phyloP scores from a whole-genome alignment of 2,329 filamentous ascomycete genomes.

The Pseudohalonectria lignicola region DNA sequence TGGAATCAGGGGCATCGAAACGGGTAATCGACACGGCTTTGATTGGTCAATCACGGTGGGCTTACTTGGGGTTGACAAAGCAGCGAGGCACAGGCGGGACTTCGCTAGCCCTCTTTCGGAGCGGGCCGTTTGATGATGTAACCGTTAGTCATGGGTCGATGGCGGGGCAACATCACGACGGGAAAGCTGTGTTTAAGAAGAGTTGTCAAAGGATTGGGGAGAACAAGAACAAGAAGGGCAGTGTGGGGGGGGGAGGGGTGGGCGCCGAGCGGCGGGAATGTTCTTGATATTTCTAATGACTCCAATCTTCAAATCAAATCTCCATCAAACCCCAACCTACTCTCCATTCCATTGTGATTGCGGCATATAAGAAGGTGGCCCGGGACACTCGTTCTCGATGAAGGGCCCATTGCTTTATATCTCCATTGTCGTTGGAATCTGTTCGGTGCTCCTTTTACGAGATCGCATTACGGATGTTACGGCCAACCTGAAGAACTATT shows the following conservation, averaged over 20 bases:
- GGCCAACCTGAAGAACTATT: conserved; percentile 5
- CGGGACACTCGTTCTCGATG: conserved; percentile 21
- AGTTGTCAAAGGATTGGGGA: too few species aligned
- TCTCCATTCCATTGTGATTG: too few species aligned
- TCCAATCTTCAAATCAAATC: too few species aligned
- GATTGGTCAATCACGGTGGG: not conserved
- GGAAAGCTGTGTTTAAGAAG: too few species aligned
- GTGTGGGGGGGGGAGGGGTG: not conserved
- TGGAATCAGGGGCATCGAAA: too few species aligned
- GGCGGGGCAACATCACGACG: not conserved
- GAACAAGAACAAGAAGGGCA: too few species aligned
- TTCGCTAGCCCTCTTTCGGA: conserved; percentile 1
- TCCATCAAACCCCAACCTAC: not conserved
- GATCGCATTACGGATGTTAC: conserved; percentile 17
- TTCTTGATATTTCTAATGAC: too few species aligned
- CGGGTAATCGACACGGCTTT: not conserved
- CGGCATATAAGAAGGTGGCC: too few species aligned
- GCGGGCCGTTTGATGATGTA: conserved; percentile 6
- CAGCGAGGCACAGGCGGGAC: not conserved
- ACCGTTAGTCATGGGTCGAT: conserved; percentile 4
- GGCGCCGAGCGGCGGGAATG: conserved; percentile 2
- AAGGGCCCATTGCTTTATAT: conserved; percentile 23
- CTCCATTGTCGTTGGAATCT: conserved; percentile 25
- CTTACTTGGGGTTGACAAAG: not conserved
- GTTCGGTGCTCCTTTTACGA: conserved; percentile 21